Evolutionary conservation across 352 stramenopile genomes (phyloP).

Genomic region (Thalassiosira hispida): DNA sequence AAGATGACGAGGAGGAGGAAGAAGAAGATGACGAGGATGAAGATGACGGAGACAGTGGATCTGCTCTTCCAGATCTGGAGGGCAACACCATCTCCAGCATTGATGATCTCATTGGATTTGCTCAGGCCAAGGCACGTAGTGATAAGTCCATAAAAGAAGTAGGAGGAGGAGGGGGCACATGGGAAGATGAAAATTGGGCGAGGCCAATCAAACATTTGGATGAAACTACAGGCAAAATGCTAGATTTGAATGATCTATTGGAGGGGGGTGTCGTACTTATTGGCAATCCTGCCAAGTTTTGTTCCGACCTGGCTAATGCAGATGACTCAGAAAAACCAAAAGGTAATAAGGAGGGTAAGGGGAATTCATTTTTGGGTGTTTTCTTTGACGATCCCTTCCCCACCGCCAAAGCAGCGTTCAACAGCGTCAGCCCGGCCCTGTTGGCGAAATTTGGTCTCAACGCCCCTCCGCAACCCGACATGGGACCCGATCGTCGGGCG

Average conservation of each 20-base stretch:
- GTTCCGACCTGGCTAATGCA: slow-evolving; percentile 49
- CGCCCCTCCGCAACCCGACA: slow-evolving; percentile 63
- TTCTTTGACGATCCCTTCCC: slow-evolving; percentile 44
- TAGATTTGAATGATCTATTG: slow-evolving; percentile 51
- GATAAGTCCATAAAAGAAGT: slow-evolving; percentile 21
- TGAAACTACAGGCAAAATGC: slow-evolving; percentile 26
- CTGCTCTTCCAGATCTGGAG: slow-evolving; percentile 44
- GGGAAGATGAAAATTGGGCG: slow-evolving; percentile 65
- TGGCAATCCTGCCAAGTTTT: slow-evolving; percentile 81
- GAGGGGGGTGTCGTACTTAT: slow-evolving; percentile 68
- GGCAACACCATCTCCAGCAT: slow-evolving; percentile 52
- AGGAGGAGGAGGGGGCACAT: slow-evolving; percentile 22
- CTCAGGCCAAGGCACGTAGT: slow-evolving; percentile 40
- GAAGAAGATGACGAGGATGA: slow-evolving; percentile 42
- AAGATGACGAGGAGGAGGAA: slow-evolving; percentile 52
- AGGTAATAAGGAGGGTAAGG: slow-evolving; percentile 22
- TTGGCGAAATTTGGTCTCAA: slow-evolving; percentile 79
- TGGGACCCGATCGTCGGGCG: slow-evolving; percentile 74
- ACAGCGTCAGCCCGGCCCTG: slow-evolving; percentile 43
- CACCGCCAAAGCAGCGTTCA: slow-evolving; percentile 11
- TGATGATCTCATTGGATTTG: slow-evolving; percentile 75
- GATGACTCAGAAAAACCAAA: background rate
- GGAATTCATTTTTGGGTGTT: slow-evolving; percentile 29
- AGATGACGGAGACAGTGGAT: slow-evolving; percentile 58
- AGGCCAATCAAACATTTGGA: slow-evolving; percentile 40